Evolutionary conservation across 78 protist species (phyloP), one percentile per base, ranked within the genome.

Genomic region (Dictyostelium purpureum): DNA sequence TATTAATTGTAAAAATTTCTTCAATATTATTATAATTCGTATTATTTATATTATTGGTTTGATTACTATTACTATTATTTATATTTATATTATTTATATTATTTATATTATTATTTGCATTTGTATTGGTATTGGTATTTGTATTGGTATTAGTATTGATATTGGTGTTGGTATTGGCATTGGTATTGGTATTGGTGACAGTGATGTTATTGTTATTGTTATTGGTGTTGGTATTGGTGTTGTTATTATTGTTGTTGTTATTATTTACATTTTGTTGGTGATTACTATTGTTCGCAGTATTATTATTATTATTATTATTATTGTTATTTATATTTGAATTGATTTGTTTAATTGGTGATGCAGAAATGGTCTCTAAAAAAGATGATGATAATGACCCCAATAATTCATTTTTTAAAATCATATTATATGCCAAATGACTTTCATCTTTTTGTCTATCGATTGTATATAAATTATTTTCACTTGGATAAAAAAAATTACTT

Each of bases 381-480:
- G 6, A 10, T 19, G 38, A 12, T 3, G 33, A 43, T 10, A 18
- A 21, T 0, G 49, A 16, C 14, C 90, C 79, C 14, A 81, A 28
- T 51, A 81, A 51, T 74, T 81, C 90, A 69, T 81, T 81, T 43
- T 81, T 81, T 19, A 81, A 54, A 54, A 81, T 56, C 14, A 81
- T n/a, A 54, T 81, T 81, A 57, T 81, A 81, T 47, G 90, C 90
- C 7, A 81, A 70, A 33, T 66, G 52, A 38, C 61, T 66, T 54
- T 81, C 90, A 40, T 70, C 75, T 43, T 24, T 59, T 81, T 73
- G 79, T 33, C 21, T 73, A 21, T 73, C 63, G 4, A 47, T 14
- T 0, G 28, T 11, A 10, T 18, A 26, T 47, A 21, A n/a, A 4
- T 14, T 16, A 6, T 43, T 73, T 73, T n/a, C 63, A 0, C 38